These are phyloP conservation scores for Babesia bigemina DNA, from an alignment of 169 alveolate species.

Conservation along the genomic window DNA sequence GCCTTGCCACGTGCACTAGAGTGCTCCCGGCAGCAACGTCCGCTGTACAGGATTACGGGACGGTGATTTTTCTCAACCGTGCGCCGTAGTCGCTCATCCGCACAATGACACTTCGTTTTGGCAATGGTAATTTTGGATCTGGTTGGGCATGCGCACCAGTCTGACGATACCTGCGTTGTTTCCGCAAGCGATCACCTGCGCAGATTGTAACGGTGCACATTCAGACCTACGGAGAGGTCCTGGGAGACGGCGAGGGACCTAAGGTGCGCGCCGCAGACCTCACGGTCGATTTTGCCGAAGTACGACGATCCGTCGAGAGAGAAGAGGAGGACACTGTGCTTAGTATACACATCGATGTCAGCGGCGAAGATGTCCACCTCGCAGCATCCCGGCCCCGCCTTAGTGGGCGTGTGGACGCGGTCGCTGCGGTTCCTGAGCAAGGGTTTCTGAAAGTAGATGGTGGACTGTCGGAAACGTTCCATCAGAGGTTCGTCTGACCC, in stretches of 20 bases:
- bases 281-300: slow-evolving; percentile 14
- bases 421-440: not conserved
- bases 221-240: slow-evolving; percentile 25
- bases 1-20: too few relatives aligned
- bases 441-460: not conserved
- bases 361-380: slow-evolving; percentile 33
- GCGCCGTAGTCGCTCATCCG: too few relatives aligned
- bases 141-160: slow-evolving; percentile 12
- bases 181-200: slow-evolving; percentile 30
- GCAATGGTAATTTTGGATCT: not conserved
- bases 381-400: not conserved
- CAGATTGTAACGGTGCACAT: too few relatives aligned
- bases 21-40: too few relatives aligned
- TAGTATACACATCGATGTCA: not conserved
- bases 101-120: too few relatives aligned
- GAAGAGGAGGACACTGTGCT: slow-evolving; percentile 11
- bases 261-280: slow-evolving; percentile 4
- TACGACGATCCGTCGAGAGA: slow-evolving; percentile 16
- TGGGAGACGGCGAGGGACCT: not conserved
- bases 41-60: too few relatives aligned
- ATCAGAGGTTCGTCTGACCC: not conserved
- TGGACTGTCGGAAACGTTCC: not conserved
- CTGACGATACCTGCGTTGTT: slow-evolving; percentile 4
- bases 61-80: too few relatives aligned
- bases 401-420: slow-evolving; percentile 31